Conservation (phyloP, 2,329 filamentous ascomycete genomes). For the Epichloe coenophiala region DNA sequence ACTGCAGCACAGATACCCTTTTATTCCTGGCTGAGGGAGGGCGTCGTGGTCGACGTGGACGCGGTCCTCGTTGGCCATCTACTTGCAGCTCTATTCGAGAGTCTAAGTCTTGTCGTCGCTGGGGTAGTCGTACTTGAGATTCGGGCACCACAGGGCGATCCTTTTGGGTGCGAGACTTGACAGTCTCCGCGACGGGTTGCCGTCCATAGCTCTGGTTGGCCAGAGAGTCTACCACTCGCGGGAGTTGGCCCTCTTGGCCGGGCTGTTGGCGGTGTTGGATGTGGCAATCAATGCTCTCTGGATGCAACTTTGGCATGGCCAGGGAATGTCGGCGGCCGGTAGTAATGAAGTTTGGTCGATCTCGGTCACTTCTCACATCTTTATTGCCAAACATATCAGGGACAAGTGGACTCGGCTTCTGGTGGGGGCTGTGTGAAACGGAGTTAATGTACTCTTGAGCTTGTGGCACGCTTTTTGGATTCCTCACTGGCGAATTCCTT, state of each 20-base stretch:
- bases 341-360: slow-evolving; percentile 6
- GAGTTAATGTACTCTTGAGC: neutral
- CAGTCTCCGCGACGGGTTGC: neutral
- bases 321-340: slow-evolving; percentile 6
- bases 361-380: neutral
- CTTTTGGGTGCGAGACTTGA: neutral
- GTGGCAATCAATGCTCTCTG: neutral
- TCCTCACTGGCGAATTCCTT: neutral
- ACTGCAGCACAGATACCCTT: neutral
- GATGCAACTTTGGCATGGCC: slow-evolving; percentile 3
- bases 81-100: neutral
- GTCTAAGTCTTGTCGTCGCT: neutral
- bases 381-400: neutral
- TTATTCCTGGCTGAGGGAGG: neutral
- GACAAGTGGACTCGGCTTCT: neutral
- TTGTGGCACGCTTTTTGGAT: neutral
- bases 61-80: neutral
- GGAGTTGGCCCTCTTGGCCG: neutral
- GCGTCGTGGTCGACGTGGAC: neutral
- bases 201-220: neutral
- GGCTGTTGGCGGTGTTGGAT: neutral
- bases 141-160: neutral
- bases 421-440: slow-evolving; percentile 3
- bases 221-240: neutral
- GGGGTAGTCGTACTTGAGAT: neutral